A percentile compares a stretch with the other conserved stretches of the same genome.
Evolutionary conservation across 202 grass and related monocot genomes (phyloP).

Genomic region (Dendrocalamus latiflorus): DNA sequence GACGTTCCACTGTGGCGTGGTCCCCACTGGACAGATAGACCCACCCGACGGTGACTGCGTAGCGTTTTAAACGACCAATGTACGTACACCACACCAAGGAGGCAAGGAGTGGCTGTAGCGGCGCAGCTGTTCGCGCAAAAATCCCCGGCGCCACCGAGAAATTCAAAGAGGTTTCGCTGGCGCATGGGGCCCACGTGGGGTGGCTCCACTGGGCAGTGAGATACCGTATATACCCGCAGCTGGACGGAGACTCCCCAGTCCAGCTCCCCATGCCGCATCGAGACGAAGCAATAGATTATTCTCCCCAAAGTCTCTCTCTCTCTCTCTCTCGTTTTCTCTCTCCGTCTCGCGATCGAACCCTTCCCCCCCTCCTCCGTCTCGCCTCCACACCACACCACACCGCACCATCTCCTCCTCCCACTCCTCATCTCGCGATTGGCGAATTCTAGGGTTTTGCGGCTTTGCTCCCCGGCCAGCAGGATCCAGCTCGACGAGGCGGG

Average conservation of each 20-base stretch:
- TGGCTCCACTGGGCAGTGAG: neutral
- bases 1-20: neutral
- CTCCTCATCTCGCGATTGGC: slow-evolving; percentile 53
- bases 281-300: slow-evolving; percentile 54
- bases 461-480: slow-evolving; percentile 12
- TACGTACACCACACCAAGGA: neutral
- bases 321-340: no score
- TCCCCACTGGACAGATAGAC: accelerated
- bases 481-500: slow-evolving; percentile 26
- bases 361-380: slow-evolving; percentile 9
- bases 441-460: slow-evolving; percentile 67
- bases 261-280: slow-evolving; percentile 46
- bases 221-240: slow-evolving; percentile 23
- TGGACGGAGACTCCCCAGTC: slow-evolving; percentile 7
- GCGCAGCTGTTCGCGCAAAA: neutral
- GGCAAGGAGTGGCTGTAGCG: neutral
- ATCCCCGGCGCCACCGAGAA: neutral
- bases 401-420: slow-evolving; percentile 3
- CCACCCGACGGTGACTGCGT: no score
- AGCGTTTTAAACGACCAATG: slow-evolving; percentile 11
- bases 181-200: accelerated
- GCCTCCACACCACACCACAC: neutral
- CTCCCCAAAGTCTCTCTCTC: no score
- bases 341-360: slow-evolving; percentile 55
- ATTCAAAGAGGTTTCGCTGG: neutral